A percentile compares a stretch with the other conserved stretches of the same genome.
phyloP scores from a whole-genome alignment of 192 early-diverging fungal genomes.

The Gigaspora rosea region DNA sequence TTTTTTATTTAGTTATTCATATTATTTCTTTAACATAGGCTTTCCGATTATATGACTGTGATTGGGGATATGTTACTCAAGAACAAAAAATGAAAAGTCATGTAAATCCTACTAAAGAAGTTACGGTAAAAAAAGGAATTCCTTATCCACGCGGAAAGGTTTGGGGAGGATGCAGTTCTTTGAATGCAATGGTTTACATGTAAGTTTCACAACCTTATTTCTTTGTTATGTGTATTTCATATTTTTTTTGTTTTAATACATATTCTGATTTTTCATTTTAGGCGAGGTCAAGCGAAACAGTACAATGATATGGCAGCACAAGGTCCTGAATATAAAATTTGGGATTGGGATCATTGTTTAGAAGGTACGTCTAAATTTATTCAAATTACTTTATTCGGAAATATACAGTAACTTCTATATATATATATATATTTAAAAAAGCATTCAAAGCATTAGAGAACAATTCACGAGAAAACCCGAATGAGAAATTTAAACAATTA shows the following conservation, averaged over 20 bases:
- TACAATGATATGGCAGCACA: not conserved
- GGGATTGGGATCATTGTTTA: constrained; percentile 7
- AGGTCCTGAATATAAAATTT: constrained; percentile 9
- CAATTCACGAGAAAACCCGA: not conserved
- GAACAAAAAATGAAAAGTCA: too few relatives aligned
- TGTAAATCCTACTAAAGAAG: not conserved
- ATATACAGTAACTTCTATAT: not conserved
- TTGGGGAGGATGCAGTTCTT: not conserved
- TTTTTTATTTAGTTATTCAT: not conserved
- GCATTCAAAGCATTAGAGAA: not conserved
- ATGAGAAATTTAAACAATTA: constrained; percentile 1
- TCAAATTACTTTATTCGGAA: too few relatives aligned
- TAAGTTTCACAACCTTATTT: not conserved
- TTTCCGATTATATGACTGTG: not conserved
- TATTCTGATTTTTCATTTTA: not conserved
- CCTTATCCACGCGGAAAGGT: not conserved
- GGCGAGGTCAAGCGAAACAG: not conserved
- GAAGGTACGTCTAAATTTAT: not conserved
- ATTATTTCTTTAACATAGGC: not conserved
- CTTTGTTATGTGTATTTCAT: not conserved
- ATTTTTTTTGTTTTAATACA: not conserved
- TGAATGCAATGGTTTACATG: constrained; percentile 6
- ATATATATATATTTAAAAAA: not conserved
- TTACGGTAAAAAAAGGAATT: not conserved
- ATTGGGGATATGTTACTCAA: too few relatives aligned